Evolutionary conservation across 805 yeast genomes (phyloP).

Genomic region (Wickerhamiella qilinensis): DNA sequence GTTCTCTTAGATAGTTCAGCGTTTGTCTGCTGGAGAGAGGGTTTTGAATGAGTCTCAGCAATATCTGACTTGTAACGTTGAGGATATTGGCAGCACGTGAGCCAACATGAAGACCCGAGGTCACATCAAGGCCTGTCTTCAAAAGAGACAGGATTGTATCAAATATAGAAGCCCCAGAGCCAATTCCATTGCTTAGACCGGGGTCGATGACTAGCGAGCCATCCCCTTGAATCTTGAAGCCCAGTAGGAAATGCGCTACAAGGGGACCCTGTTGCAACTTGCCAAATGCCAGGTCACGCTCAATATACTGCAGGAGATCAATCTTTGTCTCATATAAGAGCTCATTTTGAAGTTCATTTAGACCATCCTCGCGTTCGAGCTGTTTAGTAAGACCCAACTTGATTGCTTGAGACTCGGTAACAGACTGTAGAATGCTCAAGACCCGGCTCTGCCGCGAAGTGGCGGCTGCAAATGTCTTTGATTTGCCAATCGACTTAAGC

Average conservation of each 20-base stretch:
- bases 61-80: constrained; percentile 39
- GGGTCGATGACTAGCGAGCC: constrained; percentile 31
- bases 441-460: constrained; percentile 38
- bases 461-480: constrained; percentile 30
- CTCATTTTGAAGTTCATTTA: constrained; percentile 16
- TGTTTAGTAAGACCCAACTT: constrained; percentile 59
- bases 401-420: constrained; percentile 64
- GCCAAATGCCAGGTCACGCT: constrained; percentile 26
- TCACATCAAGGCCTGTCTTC: constrained; percentile 28
- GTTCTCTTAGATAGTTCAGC: constrained; percentile 36
- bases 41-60: constrained; percentile 45
- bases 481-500: constrained; percentile 32
- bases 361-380: constrained; percentile 29
- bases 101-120: constrained; percentile 30
- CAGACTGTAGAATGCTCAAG: constrained; percentile 52
- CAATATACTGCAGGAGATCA: constrained; percentile 42
- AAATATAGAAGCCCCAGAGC: constrained; percentile 39
- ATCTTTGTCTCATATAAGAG: constrained; percentile 35
- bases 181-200: constrained; percentile 32
- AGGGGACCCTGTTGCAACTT: constrained; percentile 29
- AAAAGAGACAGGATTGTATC: constrained; percentile 36
- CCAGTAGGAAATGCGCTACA: constrained; percentile 61
- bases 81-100: constrained; percentile 31
- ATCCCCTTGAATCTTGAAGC: constrained; percentile 43
- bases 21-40: constrained; percentile 36